These are phyloP conservation scores for Cymbopogon citratus DNA, from an alignment of 176 grass and related monocot species.

Conservation along the genomic window DNA sequence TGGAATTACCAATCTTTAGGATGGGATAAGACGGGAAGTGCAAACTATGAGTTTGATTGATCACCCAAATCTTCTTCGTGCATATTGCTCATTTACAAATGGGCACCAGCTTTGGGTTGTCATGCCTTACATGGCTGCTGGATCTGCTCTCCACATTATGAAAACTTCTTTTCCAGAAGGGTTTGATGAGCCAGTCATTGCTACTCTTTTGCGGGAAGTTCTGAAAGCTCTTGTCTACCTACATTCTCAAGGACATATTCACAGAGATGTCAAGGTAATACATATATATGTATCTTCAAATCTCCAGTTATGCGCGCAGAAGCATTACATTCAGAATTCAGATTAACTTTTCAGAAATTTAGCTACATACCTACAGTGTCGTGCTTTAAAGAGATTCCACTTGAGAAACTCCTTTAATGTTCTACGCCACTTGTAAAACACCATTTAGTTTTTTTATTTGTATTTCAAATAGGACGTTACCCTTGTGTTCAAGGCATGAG, in stretches of 20 bases:
- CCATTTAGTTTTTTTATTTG: too few relatives aligned
- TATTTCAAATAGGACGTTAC: not conserved
- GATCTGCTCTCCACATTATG: constrained; percentile 93
- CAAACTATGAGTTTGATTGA: constrained; percentile 94
- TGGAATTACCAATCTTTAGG: constrained; percentile 44
- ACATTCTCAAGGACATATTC: constrained; percentile 91
- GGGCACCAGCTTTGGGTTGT: constrained; percentile 86
- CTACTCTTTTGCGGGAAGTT: constrained; percentile 83
- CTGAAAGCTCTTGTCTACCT: constrained; percentile 96
- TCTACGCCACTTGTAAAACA: not conserved
- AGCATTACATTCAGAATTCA: too few relatives aligned
- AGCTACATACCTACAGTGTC: too few relatives aligned
- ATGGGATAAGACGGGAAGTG: constrained; percentile 95
- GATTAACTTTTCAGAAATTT: too few relatives aligned
- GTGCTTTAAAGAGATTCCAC: not conserved
- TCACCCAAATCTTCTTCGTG: constrained; percentile 79
- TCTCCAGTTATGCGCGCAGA: too few relatives aligned
- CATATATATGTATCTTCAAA: not conserved
- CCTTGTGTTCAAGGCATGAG: not conserved
- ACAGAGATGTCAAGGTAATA: constrained; percentile 97
- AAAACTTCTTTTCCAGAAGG: constrained; percentile 90
- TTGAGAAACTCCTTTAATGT: not conserved
- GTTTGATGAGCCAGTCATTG: constrained; percentile 93
- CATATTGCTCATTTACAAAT: constrained; percentile 82
- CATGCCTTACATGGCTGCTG: constrained; percentile 95